Base-by-base conservation (phyloP, 2,329 filamentous ascomycete genomes). In the Diaporthe sp. region DNA sequence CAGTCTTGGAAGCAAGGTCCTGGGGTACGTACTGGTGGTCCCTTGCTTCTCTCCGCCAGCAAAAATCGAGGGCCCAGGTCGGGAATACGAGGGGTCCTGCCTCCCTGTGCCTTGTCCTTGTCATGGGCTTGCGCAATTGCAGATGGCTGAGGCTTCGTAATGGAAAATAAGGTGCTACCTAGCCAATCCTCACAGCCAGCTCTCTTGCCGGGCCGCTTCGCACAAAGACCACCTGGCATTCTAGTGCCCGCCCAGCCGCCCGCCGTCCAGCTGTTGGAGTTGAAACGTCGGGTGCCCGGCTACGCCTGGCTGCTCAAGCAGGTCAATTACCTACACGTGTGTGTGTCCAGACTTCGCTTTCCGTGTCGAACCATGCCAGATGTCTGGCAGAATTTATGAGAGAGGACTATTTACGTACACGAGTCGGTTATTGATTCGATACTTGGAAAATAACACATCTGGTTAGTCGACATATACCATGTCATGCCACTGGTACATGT, bases 11-110 rank as follows among this genome's bases (percentile, higher is more conserved):
- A 42, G 49, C 65, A 25, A 65, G 61, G 61, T 65, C 28, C 60
- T 65, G 58, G 58, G 57, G 34, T 42, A 42, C 20, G 57, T 60
- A 60, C 57, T 37, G 44, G 28, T 53, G 63, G 44, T 53, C 63
- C 63, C 63, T 68, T 68, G 63, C 65, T 70, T 70, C 34, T 25
- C 34, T 53, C 34, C 28, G 15, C 15, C 65, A 55, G 49, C 28
- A 10, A n/a, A 51, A 42, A 70, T 42, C 65, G 65, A 70, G 20
- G 31, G 34, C 61, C 51, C 63, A 51, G 60, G 51, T 60, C 58
- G 17, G 65, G 61, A 74, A 74, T 74, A 74, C 72, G 72, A 74
- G 61, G 49, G 61, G 49, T 65, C 72, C 58, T 55, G 72, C 51
- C 12, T 53, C n/a, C 49, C 34, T 22, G n/a, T 42, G 65, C 65